Conservation (phyloP, 169 alveolate genomes). For the Theileria sp. region DNA sequence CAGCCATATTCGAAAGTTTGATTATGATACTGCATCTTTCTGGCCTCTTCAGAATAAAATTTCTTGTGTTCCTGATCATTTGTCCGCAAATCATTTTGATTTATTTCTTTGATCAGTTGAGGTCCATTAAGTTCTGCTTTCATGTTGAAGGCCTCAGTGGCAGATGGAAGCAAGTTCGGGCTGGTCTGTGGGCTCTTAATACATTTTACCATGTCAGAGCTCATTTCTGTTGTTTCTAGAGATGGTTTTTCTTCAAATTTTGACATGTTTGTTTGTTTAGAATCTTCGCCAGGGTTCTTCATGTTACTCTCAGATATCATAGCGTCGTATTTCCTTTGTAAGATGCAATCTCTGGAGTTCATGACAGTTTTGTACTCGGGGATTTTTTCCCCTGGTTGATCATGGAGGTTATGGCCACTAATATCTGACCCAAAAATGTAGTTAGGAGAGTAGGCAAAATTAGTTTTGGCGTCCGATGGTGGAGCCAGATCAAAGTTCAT, state of each 20-base stretch:
- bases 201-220: not conserved
- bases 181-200: slow-evolving; percentile 9
- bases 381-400: not conserved
- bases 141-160: not conserved
- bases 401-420: not conserved
- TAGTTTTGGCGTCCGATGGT: not conserved
- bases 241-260: not conserved
- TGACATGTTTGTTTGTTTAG: not conserved
- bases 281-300: not conserved
- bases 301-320: not conserved
- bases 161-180: slow-evolving; percentile 1
- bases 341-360: not conserved
- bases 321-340: not conserved
- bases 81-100: not conserved
- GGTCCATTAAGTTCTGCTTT: not conserved
- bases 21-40: not conserved
- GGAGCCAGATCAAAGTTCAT: not conserved
- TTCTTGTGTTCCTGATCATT: not conserved
- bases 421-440: not conserved
- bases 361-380: not conserved
- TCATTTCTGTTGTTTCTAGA: not conserved
- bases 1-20: not conserved
- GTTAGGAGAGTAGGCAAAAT: not conserved
- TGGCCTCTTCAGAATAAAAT: not conserved
- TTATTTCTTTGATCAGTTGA: not conserved